phyloP scores from a whole-genome alignment of 768 basidiomycete genomes.

The Austroboletus eburneus region DNA sequence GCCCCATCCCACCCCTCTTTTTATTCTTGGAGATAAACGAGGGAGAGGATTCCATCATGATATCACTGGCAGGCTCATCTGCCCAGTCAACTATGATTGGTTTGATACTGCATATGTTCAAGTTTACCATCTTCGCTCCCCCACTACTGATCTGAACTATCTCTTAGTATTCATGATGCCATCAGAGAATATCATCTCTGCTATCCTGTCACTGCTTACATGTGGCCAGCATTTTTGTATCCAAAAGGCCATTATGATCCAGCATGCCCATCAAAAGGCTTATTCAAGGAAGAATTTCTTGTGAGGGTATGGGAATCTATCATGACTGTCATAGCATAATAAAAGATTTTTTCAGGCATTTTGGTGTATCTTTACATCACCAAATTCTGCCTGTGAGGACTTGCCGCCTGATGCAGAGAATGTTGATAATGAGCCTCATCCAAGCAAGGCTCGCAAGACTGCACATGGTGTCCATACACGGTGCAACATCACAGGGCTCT shows the following conservation, averaged over 20 bases:
- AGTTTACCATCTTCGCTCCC: neutral
- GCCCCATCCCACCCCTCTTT: neutral
- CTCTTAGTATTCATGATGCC: neutral
- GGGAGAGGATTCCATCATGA: constrained; percentile 8
- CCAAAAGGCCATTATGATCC: neutral
- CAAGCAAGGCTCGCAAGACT: neutral
- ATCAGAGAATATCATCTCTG: neutral
- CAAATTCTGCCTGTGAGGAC: constrained; percentile 9
- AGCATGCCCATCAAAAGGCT: neutral
- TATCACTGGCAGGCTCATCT: constrained; percentile 3
- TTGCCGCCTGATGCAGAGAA: neutral
- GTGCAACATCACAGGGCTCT: constrained; percentile 5
- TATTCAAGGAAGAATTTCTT: constrained; percentile 1
- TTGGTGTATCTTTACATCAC: constrained; percentile 17
- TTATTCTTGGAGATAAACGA: neutral
- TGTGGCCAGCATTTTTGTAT: constrained; percentile 7
- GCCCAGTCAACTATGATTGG: constrained; percentile 13
- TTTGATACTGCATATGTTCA: neutral
- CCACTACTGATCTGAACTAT: neutral
- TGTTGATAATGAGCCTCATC: neutral
- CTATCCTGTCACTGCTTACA: neutral
- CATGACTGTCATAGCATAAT: neutral
- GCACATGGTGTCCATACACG: no score
- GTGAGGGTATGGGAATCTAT: neutral
- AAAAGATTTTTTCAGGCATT: constrained; percentile 6